These are phyloP conservation scores for Theileria parva DNA, from an alignment of 169 alveolate genomes.

Conservation along the genomic window DNA sequence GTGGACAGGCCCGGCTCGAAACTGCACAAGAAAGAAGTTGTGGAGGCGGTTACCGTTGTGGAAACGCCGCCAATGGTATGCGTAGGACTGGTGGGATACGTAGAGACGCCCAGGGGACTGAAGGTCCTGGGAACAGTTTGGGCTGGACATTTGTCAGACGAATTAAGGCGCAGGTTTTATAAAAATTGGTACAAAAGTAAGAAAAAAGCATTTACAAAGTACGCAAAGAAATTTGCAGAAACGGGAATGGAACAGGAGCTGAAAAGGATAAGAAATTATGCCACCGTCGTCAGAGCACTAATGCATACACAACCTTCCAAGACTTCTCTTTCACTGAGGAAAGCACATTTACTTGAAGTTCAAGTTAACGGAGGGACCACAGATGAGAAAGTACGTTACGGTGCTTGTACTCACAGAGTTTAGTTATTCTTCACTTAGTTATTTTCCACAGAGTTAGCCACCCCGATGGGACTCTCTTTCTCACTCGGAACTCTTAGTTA, in stretches of 20 bases:
- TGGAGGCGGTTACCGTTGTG: constrained; percentile 98
- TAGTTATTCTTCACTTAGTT: constrained; percentile 1
- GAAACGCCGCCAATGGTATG: constrained; percentile 99
- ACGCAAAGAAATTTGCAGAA: constrained; percentile 87
- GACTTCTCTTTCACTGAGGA: constrained; percentile 92
- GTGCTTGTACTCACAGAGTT: background rate
- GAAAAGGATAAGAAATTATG: constrained; percentile 93
- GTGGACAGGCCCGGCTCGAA: constrained; percentile 98
- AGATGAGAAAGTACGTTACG: constrained; percentile 87
- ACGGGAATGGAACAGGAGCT: constrained; percentile 86
- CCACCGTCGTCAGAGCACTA: constrained; percentile 97
- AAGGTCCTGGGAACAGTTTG: constrained; percentile 97
- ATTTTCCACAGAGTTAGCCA: too few species aligned
- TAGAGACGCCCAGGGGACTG: constrained; percentile 98
- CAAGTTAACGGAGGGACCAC: constrained; percentile 99
- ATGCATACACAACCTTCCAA: constrained; percentile 98
- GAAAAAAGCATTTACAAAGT: constrained; percentile 99
- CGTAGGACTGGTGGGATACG: constrained; percentile 99
- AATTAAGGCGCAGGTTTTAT: constrained; percentile 97
- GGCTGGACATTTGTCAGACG: constrained; percentile 98
- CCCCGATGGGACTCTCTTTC: too few species aligned
- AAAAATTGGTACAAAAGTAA: constrained; percentile 96
- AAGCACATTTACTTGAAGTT: constrained; percentile 99
- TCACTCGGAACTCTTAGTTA: too few species aligned
- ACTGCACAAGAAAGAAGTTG: constrained; percentile 98